A percentile compares a stretch with the other conserved stretches of the same genome.
Evolutionary conservation across 371 early-diverging fungal genomes (phyloP).

Genomic region (Phascolomyces articulosus): DNA sequence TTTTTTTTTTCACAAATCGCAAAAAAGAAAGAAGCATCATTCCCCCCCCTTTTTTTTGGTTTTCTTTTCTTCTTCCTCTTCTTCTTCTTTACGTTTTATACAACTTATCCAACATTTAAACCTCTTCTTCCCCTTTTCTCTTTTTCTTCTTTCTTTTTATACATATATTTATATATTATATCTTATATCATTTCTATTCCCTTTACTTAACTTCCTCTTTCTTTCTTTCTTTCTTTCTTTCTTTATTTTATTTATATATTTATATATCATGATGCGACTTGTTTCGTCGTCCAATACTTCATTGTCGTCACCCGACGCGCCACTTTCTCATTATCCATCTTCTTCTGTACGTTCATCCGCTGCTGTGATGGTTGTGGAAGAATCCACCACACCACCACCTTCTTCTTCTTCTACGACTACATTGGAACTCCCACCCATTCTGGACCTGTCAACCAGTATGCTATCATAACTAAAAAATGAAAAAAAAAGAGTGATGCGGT

Average conservation of each 20-base stretch:
- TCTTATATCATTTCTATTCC: too few relatives aligned
- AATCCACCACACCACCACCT: conserved; percentile 19
- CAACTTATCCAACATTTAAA: background rate
- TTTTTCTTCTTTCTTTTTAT: background rate
- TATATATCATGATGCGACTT: conserved; percentile 5
- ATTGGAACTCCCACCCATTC: conserved; percentile 28
- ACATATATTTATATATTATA: background rate
- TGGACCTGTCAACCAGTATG: conserved; percentile 11
- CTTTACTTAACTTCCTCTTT: conserved; percentile 6
- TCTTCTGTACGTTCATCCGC: background rate
- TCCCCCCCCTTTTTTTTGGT: background rate
- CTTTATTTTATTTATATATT: background rate
- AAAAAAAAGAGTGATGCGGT: too few relatives aligned
- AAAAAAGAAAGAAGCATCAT: background rate
- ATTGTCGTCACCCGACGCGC: background rate
- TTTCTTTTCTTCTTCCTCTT: conserved; percentile 5
- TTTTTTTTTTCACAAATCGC: background rate
- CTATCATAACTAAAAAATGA: background rate
- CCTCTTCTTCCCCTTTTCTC: conserved; percentile 4
- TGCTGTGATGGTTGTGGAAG: too few relatives aligned
- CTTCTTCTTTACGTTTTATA: conserved; percentile 3
- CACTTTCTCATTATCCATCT: background rate
- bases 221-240: background rate
- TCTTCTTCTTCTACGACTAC: conserved; percentile 9
- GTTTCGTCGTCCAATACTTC: conserved; percentile 4